Evolutionary conservation across 2,329 filamentous ascomycete genomes (phyloP), one percentile per base, ranked within the genome.

Genomic region (Hypoxylon sp.): DNA sequence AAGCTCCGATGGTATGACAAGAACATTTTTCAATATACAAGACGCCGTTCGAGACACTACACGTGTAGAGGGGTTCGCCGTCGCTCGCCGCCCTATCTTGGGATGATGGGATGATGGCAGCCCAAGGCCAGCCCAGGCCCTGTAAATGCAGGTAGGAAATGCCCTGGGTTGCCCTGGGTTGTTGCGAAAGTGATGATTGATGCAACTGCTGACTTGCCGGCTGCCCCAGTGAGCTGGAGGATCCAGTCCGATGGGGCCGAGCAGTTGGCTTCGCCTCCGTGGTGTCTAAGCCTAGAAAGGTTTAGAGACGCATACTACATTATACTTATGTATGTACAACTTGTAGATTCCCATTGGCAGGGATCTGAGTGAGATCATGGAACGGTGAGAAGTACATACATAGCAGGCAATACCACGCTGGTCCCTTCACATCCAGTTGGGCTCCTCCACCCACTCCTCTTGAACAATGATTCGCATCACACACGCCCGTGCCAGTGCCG

Each of bases 241-340:
- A 74, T 72, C 69, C 67, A 71, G 71, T 70, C 71, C 68, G 72
- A 75, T 69, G 69, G 71, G 72, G 72, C 71, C 72, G 71, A 71
- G 71, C 63, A 70, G 55, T 69, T 67, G 70, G 72, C 73, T 75
- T 72, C 73, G 73, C 72, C 73, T 68, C 72, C 63, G 63, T 57
- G 45, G 52, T 64, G 63, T 45, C 71, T 73, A 72, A 65, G 55
- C 71, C 68, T 19, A 71, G 65, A 73, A 70, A 59, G 65, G 72
- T 67, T 68, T 74, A 69, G 69, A 64, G 55, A 56, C 25, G 60
- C 55, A 57, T 57, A 28, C 56, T 45, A 62, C 46, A 30, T 30
- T 30, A 6, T 30, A 30, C 28, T 45, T 65, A 50, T 63, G 43
- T 63, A 65, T 32, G 28, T 30, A 30, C 28, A 30, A 57, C 38